Percentiles rank a stretch among this genome's conserved stretches.
These are phyloP conservation scores for Pistacia vera DNA, from an alignment of 345 rosid species.

Conservation along the genomic window DNA sequence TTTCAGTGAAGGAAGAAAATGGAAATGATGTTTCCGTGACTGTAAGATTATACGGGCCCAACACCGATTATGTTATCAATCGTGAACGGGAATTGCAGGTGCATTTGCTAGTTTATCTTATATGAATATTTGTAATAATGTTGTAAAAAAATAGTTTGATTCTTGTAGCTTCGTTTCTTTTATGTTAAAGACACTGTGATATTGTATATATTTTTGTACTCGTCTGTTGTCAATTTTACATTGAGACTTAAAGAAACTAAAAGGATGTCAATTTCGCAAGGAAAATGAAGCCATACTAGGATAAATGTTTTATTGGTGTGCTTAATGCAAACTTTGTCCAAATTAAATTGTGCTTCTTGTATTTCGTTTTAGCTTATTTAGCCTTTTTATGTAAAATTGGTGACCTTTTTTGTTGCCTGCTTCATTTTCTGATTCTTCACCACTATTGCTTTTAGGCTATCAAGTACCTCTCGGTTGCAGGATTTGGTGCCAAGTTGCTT, in stretches of 20 bases:
- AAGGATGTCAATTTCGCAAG: not conserved
- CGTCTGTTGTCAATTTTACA: not conserved
- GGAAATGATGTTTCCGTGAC: slow-evolving; percentile 56
- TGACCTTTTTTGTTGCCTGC: slow-evolving; percentile 9
- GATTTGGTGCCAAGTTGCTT: slow-evolving; percentile 96
- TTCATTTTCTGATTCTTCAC: slow-evolving; percentile 23
- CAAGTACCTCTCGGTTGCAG: slow-evolving; percentile 94
- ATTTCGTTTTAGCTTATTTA: not conserved
- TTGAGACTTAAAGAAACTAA: not conserved
- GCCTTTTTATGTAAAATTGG: not conserved
- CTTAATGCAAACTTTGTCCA: not conserved
- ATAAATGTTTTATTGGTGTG: not conserved
- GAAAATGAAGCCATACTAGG: not conserved
- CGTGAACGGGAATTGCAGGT: slow-evolving; percentile 80
- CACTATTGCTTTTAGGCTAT: slow-evolving; percentile 60
- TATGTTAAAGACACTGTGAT: not conserved
- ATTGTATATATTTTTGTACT: not conserved
- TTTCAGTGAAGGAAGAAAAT: slow-evolving; percentile 68
- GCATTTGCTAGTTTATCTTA: not conserved
- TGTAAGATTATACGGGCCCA: slow-evolving; percentile 90
- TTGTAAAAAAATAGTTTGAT: not conserved
- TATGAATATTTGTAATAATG: not conserved
- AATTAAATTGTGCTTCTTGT: not conserved
- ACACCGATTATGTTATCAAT: slow-evolving; percentile 86
- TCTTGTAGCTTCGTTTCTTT: not conserved